Evolutionary conservation across 306 rosid species (phyloP).

Genomic region (Castanospermum australe): DNA sequence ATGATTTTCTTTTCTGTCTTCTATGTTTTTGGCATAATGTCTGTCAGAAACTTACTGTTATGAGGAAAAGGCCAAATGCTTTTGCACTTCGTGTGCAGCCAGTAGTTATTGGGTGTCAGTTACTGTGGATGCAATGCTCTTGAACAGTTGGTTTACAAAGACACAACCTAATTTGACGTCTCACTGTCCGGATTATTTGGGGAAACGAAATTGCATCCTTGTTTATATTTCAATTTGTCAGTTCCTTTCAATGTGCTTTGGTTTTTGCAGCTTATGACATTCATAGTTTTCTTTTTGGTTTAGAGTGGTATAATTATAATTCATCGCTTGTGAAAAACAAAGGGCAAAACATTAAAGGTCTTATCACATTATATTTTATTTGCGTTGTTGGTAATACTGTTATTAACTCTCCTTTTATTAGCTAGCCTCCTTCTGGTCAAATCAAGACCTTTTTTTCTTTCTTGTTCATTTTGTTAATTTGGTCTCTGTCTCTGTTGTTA

Average conservation of each 20-base stretch:
- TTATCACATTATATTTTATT: not conserved
- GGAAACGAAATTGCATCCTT: not conserved
- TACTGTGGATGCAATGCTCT: not conserved
- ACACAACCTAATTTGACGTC: not conserved
- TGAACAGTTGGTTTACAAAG: not conserved
- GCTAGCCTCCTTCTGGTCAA: not conserved
- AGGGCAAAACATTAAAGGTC: not conserved
- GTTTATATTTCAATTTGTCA: not conserved
- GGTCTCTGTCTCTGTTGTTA: not conserved
- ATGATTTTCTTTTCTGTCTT: not conserved
- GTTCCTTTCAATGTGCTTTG: not conserved
- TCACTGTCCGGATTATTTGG: not conserved
- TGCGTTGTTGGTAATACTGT: not conserved
- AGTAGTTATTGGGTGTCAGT: not conserved
- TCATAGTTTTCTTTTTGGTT: not conserved
- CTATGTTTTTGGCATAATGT: not conserved
- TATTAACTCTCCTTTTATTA: not conserved
- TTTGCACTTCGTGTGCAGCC: constrained; percentile 1
- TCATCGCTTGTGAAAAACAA: not conserved
- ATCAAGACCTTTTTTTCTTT: not conserved
- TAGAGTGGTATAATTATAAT: not conserved
- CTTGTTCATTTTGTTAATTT: not conserved
- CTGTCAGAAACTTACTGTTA: constrained; percentile 22
- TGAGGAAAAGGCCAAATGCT: constrained; percentile 15
- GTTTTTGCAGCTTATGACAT: not conserved